Evolutionary conservation across 208 protist species (phyloP), one percentile per base, ranked within the genome.

Genomic region (Crithidia thermophila): DNA sequence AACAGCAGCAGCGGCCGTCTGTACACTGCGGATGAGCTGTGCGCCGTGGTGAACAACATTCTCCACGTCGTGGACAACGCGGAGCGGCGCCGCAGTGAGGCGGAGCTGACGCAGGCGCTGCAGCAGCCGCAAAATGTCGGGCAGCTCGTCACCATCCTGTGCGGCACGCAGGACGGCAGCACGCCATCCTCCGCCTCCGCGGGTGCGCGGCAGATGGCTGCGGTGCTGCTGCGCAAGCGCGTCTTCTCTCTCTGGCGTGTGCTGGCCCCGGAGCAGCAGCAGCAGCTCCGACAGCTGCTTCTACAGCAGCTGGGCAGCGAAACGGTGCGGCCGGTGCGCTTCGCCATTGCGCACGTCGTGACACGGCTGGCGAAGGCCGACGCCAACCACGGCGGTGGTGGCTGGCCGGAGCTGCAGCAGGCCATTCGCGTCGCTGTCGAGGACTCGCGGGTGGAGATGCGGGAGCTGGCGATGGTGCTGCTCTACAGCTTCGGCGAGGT

Each of bases 401-500:
- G 72, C 27, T 94, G 89, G 88, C 81, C 84, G 21, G 85, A 90
- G 76, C 75, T 94, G 53, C 72, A 83, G 13, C 76, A 82, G 37
- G 87, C 85, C 8, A 81, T 94, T 21, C 75, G 64, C 21, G 59
- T 67, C 18, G 46, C 74, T 3, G 75, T 77, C 16, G 69, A 83
- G 31, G 82, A 83, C 72, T 51, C 69, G 7, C 72, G 83, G 9
- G 64, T 69, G 23, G 89, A 91, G 55, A 79, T 90, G 83, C 87
- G 91, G 7, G 91, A 94, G 79, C 62, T 96, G 30, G 72, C 88
- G 53, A 96, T 96, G 84, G 76, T 93, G 50, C 62, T 96, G 42
- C 77, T 91, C 20, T 87, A 91, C 79, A 85, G 85, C 69, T 72
- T 90, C 45, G 79, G 84, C 25, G 87, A 93, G 70, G 83, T 91